Evolutionary conservation across 225 moss, liverwort and hornwort species (phyloP).

Genomic region (Pleurozium schreberi): DNA sequence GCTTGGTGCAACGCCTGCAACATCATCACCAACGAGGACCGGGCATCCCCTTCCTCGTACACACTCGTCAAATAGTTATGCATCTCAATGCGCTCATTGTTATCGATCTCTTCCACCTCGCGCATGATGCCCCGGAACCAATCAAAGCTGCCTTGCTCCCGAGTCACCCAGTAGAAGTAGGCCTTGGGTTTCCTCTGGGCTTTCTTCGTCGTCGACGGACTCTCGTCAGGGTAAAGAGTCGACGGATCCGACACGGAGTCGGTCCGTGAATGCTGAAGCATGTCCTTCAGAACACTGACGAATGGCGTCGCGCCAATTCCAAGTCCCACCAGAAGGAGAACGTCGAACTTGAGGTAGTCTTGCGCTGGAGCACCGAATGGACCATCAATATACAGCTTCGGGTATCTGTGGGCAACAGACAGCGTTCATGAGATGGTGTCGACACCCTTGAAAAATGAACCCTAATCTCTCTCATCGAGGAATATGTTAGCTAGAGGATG

Average conservation of each 20-base stretch:
- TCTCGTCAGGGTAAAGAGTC: background rate
- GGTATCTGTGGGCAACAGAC: constrained; percentile 38
- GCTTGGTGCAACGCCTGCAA: constrained; percentile 89
- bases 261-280: constrained; percentile 56
- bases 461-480: background rate
- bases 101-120: constrained; percentile 82
- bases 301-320: constrained; percentile 98
- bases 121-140: constrained; percentile 97
- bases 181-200: constrained; percentile 51
- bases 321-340: constrained; percentile 83
- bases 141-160: constrained; percentile 97
- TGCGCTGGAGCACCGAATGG: constrained; percentile 95
- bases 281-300: constrained; percentile 88
- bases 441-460: background rate
- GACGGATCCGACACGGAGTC: constrained; percentile 10
- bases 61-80: constrained; percentile 97
- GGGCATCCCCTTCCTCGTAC: constrained; percentile 93
- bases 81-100: constrained; percentile 85
- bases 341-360: constrained; percentile 87
- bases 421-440: background rate
- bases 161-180: constrained; percentile 95
- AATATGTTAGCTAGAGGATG: background rate
- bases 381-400: constrained; percentile 77
- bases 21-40: constrained; percentile 93
- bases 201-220: constrained; percentile 30